Base-by-base conservation (phyloP, 176 grass and related monocot genomes). In the Avena eriantha region DNA sequence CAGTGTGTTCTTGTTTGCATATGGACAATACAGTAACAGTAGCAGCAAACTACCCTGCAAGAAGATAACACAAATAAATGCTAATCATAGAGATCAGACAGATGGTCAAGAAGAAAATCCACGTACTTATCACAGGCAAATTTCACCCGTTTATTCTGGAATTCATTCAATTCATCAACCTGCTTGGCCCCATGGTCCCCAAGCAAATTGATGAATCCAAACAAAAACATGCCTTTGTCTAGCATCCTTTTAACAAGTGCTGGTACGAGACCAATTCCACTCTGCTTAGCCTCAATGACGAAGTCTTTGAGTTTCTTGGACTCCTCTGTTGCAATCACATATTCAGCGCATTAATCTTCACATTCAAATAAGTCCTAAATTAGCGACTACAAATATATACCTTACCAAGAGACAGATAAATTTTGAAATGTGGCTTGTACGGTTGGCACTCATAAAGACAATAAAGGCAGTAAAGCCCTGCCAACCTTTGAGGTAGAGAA, bases 391-490 rank as follows among this genome's bases (percentile, higher is more conserved):
- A 8, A 85, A 70, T 47, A 69, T 19, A 53, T 34, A 85, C 22
- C 79, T 90, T 91, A 98, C 93, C 90, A 63, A 94, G 49, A 80
- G 90, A 92, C 14, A 96, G 33, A 83, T 98, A 98, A 82, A 98
- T 98, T 81, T 94, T 95, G 77, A 92, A 98, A 59, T 54, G 31
- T 71, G 93, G 90, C 50, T 89, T 87, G 84, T 92, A 98, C n/a
- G 96, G 96, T 87, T 98, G 93, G 65, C 81, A 92, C 85, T 96
- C 90, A 57, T 98, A 90, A 51, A 98, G 90, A 87, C 93, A 98
- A 66, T 98, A 95, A 59, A 98, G 93, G 79, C 93, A 96, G 86
- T 98, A 98, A 24, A 98, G 86, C 17, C 88, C 96, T 89, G 93
- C 90, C 68, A 96, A 90, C 86, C 90, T 91, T 69, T 75, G 84